A percentile compares a stretch with the other conserved stretches of the same genome.
These are phyloP conservation scores for Arthroderma sp. DNA, from an alignment of 2,329 filamentous ascomycete species.

Conservation along the genomic window DNA sequence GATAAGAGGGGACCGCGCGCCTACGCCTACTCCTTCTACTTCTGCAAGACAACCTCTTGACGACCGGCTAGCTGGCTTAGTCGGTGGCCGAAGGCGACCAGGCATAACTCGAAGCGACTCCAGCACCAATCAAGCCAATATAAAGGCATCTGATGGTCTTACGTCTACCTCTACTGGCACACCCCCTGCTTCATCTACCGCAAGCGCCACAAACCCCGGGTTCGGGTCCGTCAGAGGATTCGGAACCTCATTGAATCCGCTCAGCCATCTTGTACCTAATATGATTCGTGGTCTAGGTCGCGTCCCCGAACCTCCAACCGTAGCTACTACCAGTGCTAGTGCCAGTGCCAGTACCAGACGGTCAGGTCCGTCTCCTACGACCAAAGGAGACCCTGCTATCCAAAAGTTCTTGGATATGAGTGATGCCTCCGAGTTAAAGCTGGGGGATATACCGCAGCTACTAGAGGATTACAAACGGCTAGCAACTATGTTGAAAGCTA, in stretches of 20 bases:
- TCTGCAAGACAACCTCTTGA: slow-evolving; percentile 38
- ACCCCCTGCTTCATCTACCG: slow-evolving; percentile 19
- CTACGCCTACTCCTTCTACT: slow-evolving; percentile 19
- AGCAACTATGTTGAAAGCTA: slow-evolving; percentile 50
- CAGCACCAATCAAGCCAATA: slow-evolving; percentile 29
- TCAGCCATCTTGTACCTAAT: slow-evolving; percentile 62
- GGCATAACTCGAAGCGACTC: slow-evolving; percentile 63
- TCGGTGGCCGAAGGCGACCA: slow-evolving; percentile 51
- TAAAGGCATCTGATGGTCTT: slow-evolving; percentile 22
- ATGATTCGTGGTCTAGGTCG: slow-evolving; percentile 68
- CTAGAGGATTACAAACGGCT: slow-evolving; percentile 63
- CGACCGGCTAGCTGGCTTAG: slow-evolving; percentile 57
- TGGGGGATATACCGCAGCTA: slow-evolving; percentile 62
- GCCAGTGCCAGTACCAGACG: not conserved
- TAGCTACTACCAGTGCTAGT: slow-evolving; percentile 14
- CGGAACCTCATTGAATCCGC: slow-evolving; percentile 68
- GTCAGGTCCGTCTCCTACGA: not conserved
- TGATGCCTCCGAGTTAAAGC: slow-evolving; percentile 55
- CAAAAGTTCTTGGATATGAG: slow-evolving; percentile 61
- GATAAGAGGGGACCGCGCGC: slow-evolving; percentile 32
- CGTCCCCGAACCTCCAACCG: slow-evolving; percentile 32
- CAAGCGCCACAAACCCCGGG: slow-evolving; percentile 41
- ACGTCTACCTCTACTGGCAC: slow-evolving; percentile 15
- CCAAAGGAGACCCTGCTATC: slow-evolving; percentile 46
- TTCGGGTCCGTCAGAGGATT: slow-evolving; percentile 74